Evolutionary conservation across 2,329 filamentous ascomycete genomes (phyloP), one percentile per base, ranked within the genome.

Genomic region (Lasiodiplodia sp.): DNA sequence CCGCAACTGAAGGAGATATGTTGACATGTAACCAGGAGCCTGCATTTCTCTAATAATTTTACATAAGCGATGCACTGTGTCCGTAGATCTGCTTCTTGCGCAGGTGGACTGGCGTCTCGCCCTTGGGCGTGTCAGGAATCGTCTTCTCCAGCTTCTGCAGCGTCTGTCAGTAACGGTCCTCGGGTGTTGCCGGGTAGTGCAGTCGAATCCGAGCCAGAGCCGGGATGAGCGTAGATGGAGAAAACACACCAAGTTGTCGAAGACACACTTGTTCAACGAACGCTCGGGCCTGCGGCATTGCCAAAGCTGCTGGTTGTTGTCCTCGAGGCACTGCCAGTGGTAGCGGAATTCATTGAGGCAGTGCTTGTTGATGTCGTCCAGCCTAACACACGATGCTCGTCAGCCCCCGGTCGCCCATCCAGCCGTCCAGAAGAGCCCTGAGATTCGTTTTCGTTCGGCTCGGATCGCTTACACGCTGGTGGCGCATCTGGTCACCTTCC

Each of bases 271-370:
- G 87, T 97, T 99, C 76, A 99, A 85, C 79, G 90, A 90, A 88
- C 93, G 91, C 86, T 99, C 96, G 72, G 88, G 86, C 77, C 90
- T 90, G 75, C 96, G 89, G 85, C 96, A 99, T 78, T 98, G 93
- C 92, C 93, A 99, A 70, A 98, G 85, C 83, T 97, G 93, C 79
- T 99, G 96, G 86, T 99, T 99, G 85, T 96, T 94, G 84, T 97
- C 91, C 78, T 99, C 96, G 69, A 99, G 87, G 79, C 96, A 99
- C 77, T 93, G 87, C 94, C 94, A 99, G 85, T 99, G 96, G 77
- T 88, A 88, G 75, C 93, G 91, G 87, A 99, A 99, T 82, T 97
- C 88, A 71, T 91, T 87, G 68, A 99, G 85, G 83, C 96, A 99
- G 85, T 93, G 89, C 81, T 93, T 95, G 87, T 97, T 98, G 84